Percentiles rank a stretch among this genome's conserved stretches.
phyloP scores from a whole-genome alignment of 257 asterid species.

The Lycium barbarum region DNA sequence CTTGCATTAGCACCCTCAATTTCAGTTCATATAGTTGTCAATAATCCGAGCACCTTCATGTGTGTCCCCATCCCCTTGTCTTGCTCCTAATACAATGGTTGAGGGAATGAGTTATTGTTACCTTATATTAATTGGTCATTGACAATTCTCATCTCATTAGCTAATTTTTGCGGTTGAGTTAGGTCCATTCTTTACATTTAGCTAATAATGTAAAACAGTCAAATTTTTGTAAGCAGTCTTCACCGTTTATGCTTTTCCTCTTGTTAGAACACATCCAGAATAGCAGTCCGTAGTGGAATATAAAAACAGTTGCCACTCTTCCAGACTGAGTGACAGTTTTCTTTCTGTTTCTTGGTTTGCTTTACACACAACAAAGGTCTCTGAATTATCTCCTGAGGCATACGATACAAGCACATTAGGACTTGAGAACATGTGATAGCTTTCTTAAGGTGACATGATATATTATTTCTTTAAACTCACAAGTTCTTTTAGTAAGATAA shows the following conservation, averaged over 20 bases:
- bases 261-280: neutral
- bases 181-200: neutral
- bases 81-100: neutral
- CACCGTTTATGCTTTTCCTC: neutral
- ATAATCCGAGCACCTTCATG: neutral
- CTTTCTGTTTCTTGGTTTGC: neutral
- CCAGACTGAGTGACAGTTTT: neutral
- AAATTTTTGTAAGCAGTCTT: too few relatives aligned
- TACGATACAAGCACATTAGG: too few relatives aligned
- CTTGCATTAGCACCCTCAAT: neutral
- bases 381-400: neutral
- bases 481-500: too few relatives aligned
- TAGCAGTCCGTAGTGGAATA: too few relatives aligned
- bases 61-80: neutral
- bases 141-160: neutral
- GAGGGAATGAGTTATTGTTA: neutral
- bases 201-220: too few relatives aligned
- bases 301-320: too few relatives aligned
- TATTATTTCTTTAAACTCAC: too few relatives aligned
- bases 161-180: neutral
- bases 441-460: neutral
- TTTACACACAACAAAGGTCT: neutral
- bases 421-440: neutral
- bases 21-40: neutral
- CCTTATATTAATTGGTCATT: neutral